These are phyloP conservation scores for Hirsutella thompsonii DNA, from an alignment of 2,329 filamentous ascomycete genomes.

Conservation along the genomic window DNA sequence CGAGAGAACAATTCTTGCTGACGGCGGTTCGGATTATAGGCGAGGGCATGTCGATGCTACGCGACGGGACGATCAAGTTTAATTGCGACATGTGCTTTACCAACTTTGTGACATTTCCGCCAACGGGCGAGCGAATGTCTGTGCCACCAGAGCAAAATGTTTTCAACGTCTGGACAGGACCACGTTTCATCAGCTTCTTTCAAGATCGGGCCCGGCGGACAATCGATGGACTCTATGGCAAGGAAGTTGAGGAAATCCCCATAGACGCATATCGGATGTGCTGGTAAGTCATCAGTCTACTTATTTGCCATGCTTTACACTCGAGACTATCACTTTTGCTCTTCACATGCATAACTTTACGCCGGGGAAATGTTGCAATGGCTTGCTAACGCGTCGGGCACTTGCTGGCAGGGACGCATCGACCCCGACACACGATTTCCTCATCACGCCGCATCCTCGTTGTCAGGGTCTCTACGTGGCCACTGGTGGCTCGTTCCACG, in stretches of 20 bases:
- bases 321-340: too few species aligned
- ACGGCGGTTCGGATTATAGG: conserved; percentile 14
- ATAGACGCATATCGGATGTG: conserved; percentile 32
- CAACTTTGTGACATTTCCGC: conserved; percentile 33
- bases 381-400: conserved; percentile 5
- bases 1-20: background rate
- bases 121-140: conserved; percentile 38
- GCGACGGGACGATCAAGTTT: conserved; percentile 43
- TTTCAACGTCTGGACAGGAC: conserved; percentile 29
- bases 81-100: conserved; percentile 47
- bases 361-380: background rate
- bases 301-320: too few species aligned
- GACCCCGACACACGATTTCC: conserved; percentile 48
- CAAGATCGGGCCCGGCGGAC: conserved; percentile 28
- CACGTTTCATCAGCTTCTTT: conserved; percentile 26
- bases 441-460: conserved; percentile 39
- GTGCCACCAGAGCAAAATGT: conserved; percentile 28
- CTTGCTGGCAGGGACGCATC: conserved; percentile 39
- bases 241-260: conserved; percentile 21
- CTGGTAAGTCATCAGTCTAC: conserved; percentile 25
- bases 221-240: conserved; percentile 27
- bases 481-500: conserved; percentile 50
- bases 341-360: too few species aligned
- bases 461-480: conserved; percentile 44
- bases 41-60: conserved; percentile 30